Evolutionary conservation across 2,329 filamentous ascomycete species (phyloP).

Genomic region (Pyricularia sp.): DNA sequence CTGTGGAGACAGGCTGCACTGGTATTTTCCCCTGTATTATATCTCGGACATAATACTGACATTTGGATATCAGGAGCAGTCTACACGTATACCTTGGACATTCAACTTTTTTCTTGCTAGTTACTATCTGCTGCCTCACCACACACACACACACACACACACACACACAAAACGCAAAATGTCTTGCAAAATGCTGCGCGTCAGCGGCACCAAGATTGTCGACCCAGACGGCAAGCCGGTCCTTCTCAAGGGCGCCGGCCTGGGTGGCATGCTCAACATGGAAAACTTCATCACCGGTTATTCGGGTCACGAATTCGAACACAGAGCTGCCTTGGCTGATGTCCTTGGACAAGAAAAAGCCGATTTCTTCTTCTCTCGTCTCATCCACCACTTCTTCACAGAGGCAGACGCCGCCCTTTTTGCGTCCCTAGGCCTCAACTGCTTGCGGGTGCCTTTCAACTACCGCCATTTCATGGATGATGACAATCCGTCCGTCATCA

Average conservation of each 20-base stretch:
- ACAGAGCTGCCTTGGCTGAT: conserved; percentile 38
- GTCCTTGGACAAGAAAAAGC: conserved; percentile 44
- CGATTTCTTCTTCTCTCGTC: conserved; percentile 46
- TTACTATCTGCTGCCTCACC: too few relatives aligned
- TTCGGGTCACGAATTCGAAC: conserved; percentile 43
- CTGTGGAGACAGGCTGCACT: not conserved
- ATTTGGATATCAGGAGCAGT: too few relatives aligned
- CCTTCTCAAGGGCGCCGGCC: conserved; percentile 22
- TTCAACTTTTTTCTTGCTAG: too few relatives aligned
- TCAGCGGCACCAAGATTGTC: conserved; percentile 31
- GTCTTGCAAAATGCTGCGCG: conserved; percentile 28
- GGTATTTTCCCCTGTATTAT: not conserved
- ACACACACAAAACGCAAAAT: too few relatives aligned
- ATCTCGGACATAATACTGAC: too few relatives aligned
- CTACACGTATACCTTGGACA: too few relatives aligned
- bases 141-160: not conserved
- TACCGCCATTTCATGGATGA: conserved; percentile 43
- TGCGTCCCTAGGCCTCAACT: conserved; percentile 43
- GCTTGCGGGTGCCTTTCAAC: conserved; percentile 49
- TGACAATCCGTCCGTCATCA: conserved; percentile 33
- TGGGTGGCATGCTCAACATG: conserved; percentile 14
- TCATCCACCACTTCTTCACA: conserved; percentile 46
- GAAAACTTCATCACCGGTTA: conserved; percentile 50
- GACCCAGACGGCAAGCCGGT: conserved; percentile 32
- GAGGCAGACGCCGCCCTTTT: conserved; percentile 45